Percentiles rank a stretch among this genome's conserved stretches.
Conservation (phyloP, 2,329 filamentous ascomycete species). For the Apiospora pterosperma region DNA sequence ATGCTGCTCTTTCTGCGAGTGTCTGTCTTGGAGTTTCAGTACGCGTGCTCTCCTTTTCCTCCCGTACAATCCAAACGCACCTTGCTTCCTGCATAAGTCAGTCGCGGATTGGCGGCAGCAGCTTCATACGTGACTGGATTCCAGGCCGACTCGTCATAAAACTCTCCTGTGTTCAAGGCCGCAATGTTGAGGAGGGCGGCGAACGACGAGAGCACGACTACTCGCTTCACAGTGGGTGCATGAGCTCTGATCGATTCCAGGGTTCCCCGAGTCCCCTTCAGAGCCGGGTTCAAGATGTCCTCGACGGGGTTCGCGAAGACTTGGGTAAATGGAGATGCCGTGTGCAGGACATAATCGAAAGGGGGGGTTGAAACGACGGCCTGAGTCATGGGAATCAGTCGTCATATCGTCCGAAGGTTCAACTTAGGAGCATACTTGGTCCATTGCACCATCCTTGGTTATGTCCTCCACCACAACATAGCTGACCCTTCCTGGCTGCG, state of each 20-base stretch:
- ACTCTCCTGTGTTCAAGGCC: neutral
- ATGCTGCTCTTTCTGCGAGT: too few relatives aligned
- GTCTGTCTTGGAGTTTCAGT: too few relatives aligned
- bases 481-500: too few relatives aligned
- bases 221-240: neutral
- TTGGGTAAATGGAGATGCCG: neutral
- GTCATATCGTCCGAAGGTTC: too few relatives aligned
- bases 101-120: neutral
- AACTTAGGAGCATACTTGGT: too few relatives aligned
- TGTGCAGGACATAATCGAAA: neutral
- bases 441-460: too few relatives aligned
- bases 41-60: too few relatives aligned
- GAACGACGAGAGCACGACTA: neutral
- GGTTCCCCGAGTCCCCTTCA: neutral
- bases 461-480: too few relatives aligned
- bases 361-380: neutral
- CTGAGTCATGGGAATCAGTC: too few relatives aligned
- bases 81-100: neutral
- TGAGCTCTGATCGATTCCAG: neutral
- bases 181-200: neutral
- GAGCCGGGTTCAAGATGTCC: neutral
- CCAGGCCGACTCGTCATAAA: conserved; percentile 2
- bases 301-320: neutral
- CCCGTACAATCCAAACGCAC: too few relatives aligned
- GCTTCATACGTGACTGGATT: neutral